Percentiles rank a stretch among this genome's conserved stretches.
Conservation (phyloP, 306 rosid species). For the Sicyos baderoa region DNA sequence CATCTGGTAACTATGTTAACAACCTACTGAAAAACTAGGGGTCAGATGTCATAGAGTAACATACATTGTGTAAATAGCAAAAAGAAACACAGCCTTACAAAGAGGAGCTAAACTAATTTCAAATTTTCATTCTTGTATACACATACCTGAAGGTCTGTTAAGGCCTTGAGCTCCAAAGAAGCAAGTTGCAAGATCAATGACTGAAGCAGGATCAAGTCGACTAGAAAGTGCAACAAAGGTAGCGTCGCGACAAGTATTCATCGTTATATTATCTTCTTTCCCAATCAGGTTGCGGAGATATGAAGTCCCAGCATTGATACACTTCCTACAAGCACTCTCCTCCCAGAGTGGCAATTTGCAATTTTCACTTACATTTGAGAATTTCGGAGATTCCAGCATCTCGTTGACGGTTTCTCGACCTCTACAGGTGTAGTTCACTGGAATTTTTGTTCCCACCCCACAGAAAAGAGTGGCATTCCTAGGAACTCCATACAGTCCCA, state of each 20-base stretch:
- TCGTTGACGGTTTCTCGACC: conserved; percentile 69
- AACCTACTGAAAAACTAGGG: too few species aligned
- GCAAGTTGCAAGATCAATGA: conserved; percentile 71
- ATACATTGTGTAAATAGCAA: not conserved
- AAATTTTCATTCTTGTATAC: not conserved
- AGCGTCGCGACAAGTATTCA: conserved; percentile 90
- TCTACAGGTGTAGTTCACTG: conserved; percentile 69
- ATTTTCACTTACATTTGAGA: conserved; percentile 44
- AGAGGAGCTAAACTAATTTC: not conserved
- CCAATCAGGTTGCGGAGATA: conserved; percentile 69
- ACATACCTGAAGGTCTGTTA: conserved; percentile 46
- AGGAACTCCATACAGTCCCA: conserved; percentile 67
- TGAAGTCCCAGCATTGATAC: conserved; percentile 66
- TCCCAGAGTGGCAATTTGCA: conserved; percentile 60
- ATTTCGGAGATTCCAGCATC: conserved; percentile 78
- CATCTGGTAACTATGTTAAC: too few species aligned
- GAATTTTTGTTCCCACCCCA: conserved; percentile 80
- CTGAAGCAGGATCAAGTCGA: conserved; percentile 52
- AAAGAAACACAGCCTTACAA: not conserved
- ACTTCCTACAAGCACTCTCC: conserved; percentile 63
- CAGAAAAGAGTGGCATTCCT: conserved; percentile 67
- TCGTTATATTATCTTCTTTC: conserved; percentile 55
- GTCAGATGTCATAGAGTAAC: not conserved
- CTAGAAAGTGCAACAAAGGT: conserved; percentile 74
- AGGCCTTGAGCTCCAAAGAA: conserved; percentile 88